Evolutionary conservation across 225 moss, liverwort and hornwort genomes (phyloP).

Genomic region (Climacium dendroides): DNA sequence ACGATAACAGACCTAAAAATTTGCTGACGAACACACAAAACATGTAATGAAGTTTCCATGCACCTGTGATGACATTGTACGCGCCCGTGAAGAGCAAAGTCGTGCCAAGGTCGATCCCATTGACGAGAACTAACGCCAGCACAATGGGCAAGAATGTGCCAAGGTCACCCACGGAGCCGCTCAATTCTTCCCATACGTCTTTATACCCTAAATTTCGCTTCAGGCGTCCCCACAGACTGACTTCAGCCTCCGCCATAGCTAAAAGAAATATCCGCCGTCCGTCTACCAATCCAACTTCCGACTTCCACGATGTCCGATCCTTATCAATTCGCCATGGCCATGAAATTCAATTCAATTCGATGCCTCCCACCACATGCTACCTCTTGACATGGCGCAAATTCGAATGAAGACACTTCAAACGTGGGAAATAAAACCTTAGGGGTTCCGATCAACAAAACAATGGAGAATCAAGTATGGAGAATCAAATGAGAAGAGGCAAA

Average conservation of each 20-base stretch:
- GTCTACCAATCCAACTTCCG: neutral
- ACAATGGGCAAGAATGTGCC: constrained; percentile 77
- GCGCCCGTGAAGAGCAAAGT: constrained; percentile 72
- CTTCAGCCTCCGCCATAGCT: constrained; percentile 13
- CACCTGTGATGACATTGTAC: constrained; percentile 69
- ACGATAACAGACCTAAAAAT: neutral
- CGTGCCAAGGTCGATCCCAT: constrained; percentile 62
- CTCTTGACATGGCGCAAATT: neutral
- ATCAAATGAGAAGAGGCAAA: neutral
- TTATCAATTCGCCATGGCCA: neutral
- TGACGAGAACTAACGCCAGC: constrained; percentile 64
- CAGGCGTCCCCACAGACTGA: neutral
- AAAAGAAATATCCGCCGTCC: neutral
- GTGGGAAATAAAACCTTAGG: neutral
- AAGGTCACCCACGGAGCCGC: constrained; percentile 77
- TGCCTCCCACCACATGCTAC: too few species aligned
- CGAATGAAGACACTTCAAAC: neutral
- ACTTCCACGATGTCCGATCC: neutral
- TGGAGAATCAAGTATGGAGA: neutral
- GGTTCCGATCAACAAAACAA: neutral
- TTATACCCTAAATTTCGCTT: constrained; percentile 14
- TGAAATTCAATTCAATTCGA: neutral
- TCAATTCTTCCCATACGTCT: constrained; percentile 44
- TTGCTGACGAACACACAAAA: neutral
- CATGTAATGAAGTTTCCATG: neutral